Conservation (phyloP, 768 basidiomycete species). For the Hygrophorus russula region DNA sequence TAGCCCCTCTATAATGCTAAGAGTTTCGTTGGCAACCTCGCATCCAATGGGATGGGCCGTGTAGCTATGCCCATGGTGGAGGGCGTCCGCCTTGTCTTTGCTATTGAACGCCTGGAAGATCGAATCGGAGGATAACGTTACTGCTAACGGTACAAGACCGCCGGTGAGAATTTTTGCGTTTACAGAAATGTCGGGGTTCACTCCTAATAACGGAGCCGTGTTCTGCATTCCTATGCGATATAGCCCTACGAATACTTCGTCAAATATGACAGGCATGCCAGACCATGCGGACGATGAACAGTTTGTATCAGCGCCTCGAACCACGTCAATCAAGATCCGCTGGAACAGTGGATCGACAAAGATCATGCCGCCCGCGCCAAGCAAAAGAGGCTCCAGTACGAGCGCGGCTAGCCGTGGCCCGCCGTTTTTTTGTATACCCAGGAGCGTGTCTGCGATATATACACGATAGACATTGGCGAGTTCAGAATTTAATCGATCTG, state of each 20-base stretch:
- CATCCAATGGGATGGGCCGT: conserved; percentile 92
- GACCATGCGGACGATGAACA: conserved; percentile 32
- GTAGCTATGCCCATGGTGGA: conserved; percentile 93
- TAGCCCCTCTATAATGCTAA: conserved; percentile 49
- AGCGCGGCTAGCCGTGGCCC: conserved; percentile 53
- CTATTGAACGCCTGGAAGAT: conserved; percentile 77
- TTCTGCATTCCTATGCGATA: conserved; percentile 74
- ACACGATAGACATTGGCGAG: conserved; percentile 54
- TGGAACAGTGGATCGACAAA: conserved; percentile 98
- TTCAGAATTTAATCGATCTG: conserved; percentile 41
- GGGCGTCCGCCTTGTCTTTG: conserved; percentile 67
- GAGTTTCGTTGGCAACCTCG: conserved; percentile 76
- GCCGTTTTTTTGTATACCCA: conserved; percentile 28
- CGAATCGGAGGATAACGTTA: conserved; percentile 70
- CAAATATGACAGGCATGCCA: conserved; percentile 85
- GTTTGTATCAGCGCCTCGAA: conserved; percentile 39
- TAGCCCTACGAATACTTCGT: conserved; percentile 94
- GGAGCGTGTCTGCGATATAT: conserved; percentile 45
- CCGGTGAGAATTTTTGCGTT: conserved; percentile 93
- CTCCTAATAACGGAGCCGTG: conserved; percentile 52
- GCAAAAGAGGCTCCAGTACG: conserved; percentile 82
- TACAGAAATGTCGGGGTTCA: conserved; percentile 78
- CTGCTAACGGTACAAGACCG: conserved; percentile 77
- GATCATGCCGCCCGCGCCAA: conserved; percentile 96
- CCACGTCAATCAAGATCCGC: conserved; percentile 71